A percentile compares a stretch with the other conserved stretches of the same genome.
Conservation (phyloP, 2,329 filamentous ascomycete genomes). For the Aspergillus fumigatiaffinis region DNA sequence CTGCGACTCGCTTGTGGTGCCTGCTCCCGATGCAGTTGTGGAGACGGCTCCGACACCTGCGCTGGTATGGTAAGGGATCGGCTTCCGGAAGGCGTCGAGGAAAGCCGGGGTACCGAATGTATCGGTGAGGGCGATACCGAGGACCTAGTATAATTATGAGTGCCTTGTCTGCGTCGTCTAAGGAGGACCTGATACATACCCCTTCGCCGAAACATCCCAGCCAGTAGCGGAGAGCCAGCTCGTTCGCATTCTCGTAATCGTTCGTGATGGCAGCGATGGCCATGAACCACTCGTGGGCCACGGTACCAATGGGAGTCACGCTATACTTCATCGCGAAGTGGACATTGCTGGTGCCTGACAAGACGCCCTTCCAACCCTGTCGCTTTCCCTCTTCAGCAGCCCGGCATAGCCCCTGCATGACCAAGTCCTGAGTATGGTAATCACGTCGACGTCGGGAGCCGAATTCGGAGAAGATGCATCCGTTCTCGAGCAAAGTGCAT, state of each 20-base stretch:
- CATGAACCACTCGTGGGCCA: constrained; percentile 99
- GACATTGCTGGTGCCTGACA: constrained; percentile 92
- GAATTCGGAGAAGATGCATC: constrained; percentile 90
- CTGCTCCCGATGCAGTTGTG: constrained; percentile 38
- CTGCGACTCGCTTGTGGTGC: constrained; percentile 41
- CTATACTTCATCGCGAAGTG: constrained; percentile 93
- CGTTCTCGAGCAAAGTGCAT: constrained; percentile 68
- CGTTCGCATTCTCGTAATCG: constrained; percentile 80
- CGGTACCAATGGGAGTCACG: constrained; percentile 79
- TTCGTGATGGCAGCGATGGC: constrained; percentile 86
- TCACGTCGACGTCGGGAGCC: constrained; percentile 84
- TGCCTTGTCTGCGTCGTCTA: neutral
- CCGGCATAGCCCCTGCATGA: constrained; percentile 78
- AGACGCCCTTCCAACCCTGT: constrained; percentile 64
- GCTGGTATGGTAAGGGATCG: constrained; percentile 48
- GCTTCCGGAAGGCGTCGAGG: constrained; percentile 74
- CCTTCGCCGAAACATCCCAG: constrained; percentile 83
- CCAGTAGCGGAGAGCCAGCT: constrained; percentile 83
- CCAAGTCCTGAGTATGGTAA: constrained; percentile 90
- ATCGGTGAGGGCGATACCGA: constrained; percentile 88
- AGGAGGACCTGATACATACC: constrained; percentile 32
- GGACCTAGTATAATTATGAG: constrained; percentile 45
- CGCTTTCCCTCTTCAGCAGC: constrained; percentile 68
- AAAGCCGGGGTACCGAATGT: constrained; percentile 93
- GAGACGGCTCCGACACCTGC: constrained; percentile 38